These are phyloP conservation scores for Lipomyces kockii DNA, from an alignment of 805 yeast genomes.

Conservation along the genomic window DNA sequence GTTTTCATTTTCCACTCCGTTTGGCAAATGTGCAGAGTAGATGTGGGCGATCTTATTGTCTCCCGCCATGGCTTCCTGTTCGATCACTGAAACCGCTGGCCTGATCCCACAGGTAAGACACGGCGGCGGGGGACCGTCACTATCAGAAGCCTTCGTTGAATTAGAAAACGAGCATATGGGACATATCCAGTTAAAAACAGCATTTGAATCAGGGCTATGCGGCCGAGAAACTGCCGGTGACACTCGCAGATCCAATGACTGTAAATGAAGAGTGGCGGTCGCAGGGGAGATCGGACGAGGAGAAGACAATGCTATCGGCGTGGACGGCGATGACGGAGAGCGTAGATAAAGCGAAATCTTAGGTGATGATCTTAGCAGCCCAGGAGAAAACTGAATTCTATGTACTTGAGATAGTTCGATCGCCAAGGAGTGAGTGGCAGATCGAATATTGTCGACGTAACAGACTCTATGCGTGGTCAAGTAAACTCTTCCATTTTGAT, in stretches of 20 bases:
- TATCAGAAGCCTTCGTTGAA: conserved; percentile 45
- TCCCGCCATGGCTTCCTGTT: conserved; percentile 6
- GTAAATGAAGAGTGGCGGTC: not conserved
- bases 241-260: not conserved
- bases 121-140: conserved; percentile 46
- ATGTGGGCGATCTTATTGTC: not conserved
- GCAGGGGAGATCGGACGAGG: conserved; percentile 17
- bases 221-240: conserved; percentile 12
- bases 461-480: conserved; percentile 74
- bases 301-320: not conserved
- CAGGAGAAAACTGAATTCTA: conserved; percentile 40
- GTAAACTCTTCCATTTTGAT: conserved; percentile 77
- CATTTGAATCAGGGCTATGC: conserved; percentile 13
- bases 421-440: conserved; percentile 53
- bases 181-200: conserved; percentile 69
- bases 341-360: conserved; percentile 56
- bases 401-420: conserved; percentile 53
- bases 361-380: conserved; percentile 79
- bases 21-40: conserved; percentile 11
- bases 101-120: conserved; percentile 70
- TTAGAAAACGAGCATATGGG: conserved; percentile 85
- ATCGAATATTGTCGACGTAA: conserved; percentile 62
- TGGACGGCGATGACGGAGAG: not conserved
- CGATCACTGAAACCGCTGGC: conserved; percentile 42
- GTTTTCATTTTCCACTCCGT: conserved; percentile 11